Evolutionary conservation across 2,329 filamentous ascomycete species (phyloP).

Genomic region (Exophiala sideris): DNA sequence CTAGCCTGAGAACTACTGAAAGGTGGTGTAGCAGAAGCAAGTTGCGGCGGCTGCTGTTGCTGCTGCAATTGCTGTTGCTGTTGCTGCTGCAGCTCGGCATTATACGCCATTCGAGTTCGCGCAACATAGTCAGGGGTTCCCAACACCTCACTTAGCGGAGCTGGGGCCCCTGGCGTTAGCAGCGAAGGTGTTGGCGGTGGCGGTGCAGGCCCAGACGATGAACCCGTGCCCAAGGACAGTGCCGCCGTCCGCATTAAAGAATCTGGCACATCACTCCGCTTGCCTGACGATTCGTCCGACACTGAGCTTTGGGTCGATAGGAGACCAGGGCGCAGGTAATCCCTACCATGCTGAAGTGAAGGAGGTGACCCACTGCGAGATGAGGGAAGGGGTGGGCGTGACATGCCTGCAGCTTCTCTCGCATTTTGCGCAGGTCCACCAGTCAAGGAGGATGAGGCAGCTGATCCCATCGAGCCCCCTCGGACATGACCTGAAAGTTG

Average conservation of each 20-base stretch:
- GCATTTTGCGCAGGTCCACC: slow-evolving; percentile 7
- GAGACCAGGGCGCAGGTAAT: slow-evolving; percentile 18
- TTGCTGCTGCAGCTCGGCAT: slow-evolving; percentile 14
- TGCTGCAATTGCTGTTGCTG: slow-evolving; percentile 7
- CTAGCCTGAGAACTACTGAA: neutral
- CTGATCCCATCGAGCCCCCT: slow-evolving; percentile 24
- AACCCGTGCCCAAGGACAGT: slow-evolving; percentile 15
- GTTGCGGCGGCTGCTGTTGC: neutral
- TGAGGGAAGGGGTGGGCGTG: slow-evolving; percentile 16
- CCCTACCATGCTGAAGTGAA: slow-evolving; percentile 9
- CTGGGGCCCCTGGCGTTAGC: slow-evolving; percentile 2
- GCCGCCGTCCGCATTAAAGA: slow-evolving; percentile 20
- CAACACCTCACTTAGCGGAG: slow-evolving; percentile 4
- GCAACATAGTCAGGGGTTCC: slow-evolving; percentile 13
- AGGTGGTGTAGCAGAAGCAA: neutral
- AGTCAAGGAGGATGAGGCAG: slow-evolving; percentile 20
- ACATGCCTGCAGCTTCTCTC: neutral
- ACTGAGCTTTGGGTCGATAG: slow-evolving; percentile 26
- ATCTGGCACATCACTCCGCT: slow-evolving; percentile 22
- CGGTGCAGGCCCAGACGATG: slow-evolving; percentile 20
- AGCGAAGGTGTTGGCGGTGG: slow-evolving; percentile 16
- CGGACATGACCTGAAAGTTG: slow-evolving; percentile 20
- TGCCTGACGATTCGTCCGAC: slow-evolving; percentile 25
- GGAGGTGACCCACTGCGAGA: slow-evolving; percentile 24
- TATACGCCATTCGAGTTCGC: slow-evolving; percentile 14